These are phyloP conservation scores for Farysia itapuensis DNA, from an alignment of 1,284 basidiomycete species.

Conservation along the genomic window DNA sequence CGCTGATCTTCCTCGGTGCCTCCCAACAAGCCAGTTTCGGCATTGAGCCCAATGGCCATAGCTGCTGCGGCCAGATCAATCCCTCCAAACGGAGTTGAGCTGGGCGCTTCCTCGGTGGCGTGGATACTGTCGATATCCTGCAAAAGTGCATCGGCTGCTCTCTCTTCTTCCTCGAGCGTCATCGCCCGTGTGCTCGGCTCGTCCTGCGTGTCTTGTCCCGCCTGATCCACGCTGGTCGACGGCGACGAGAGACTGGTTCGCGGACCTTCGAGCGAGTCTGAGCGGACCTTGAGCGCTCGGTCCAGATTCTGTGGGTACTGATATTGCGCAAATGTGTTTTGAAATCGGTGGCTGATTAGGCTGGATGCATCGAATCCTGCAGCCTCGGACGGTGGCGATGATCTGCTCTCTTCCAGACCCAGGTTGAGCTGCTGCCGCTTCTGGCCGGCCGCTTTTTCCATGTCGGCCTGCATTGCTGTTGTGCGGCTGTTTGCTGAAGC, in stretches of 20 bases:
- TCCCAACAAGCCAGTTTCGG: constrained; percentile 30
- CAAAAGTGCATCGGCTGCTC: constrained; percentile 24
- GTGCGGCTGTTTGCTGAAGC: neutral
- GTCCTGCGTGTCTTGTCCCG: neutral
- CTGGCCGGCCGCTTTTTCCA: neutral
- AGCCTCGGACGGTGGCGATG: neutral
- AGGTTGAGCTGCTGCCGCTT: neutral
- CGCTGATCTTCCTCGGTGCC: constrained; percentile 36
- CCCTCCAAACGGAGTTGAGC: neutral
- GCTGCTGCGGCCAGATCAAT: constrained; percentile 38
- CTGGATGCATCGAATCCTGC: neutral
- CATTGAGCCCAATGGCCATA: constrained; percentile 41
- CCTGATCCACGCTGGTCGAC: neutral
- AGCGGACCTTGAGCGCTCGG: constrained; percentile 8
- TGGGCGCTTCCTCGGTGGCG: neutral
- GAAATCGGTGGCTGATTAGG: too few species aligned
- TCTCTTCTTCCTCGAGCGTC: constrained; percentile 32
- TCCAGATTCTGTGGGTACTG: constrained; percentile 29
- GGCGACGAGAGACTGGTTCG: neutral
- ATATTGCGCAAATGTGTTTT: constrained; percentile 34
- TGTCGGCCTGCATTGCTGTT: neutral
- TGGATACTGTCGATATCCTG: constrained; percentile 7
- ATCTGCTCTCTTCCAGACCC: neutral
- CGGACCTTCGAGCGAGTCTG: neutral
- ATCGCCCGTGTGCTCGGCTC: neutral